Percentiles rank a stretch among this genome's conserved stretches.
Evolutionary conservation across 257 asterid genomes (phyloP).

Genomic region (Mitragyna speciosa): DNA sequence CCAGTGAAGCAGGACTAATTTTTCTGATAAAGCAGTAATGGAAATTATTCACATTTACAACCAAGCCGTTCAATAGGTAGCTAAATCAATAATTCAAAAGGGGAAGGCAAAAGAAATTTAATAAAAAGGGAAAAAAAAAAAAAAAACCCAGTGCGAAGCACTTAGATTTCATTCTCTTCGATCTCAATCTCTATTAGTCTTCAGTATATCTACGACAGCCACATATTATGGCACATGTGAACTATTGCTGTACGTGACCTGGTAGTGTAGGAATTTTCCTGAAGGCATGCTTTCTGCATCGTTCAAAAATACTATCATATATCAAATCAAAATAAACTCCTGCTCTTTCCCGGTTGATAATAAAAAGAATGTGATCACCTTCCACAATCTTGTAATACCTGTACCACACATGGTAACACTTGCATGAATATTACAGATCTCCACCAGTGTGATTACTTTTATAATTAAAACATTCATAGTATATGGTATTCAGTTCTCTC

Average conservation of each 20-base stretch:
- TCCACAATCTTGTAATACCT: conserved; percentile 94
- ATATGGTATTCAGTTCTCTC: not conserved
- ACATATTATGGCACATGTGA: not conserved
- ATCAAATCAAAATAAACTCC: conserved; percentile 86
- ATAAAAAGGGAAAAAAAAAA: not conserved
- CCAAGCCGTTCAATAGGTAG: not conserved
- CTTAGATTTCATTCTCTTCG: not conserved
- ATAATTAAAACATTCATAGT: not conserved
- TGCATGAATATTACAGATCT: not conserved
- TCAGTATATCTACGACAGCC: not conserved
- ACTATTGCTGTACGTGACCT: conserved; percentile 43
- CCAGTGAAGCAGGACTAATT: not conserved
- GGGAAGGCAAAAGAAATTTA: no score
- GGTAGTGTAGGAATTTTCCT: conserved; percentile 63
- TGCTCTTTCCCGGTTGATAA: conserved; percentile 89
- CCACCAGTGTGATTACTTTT: not conserved
- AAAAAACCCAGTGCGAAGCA: not conserved
- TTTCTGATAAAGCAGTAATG: not conserved
- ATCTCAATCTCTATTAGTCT: conserved; percentile 9
- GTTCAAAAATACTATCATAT: conserved; percentile 87
- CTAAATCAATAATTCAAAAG: not conserved
- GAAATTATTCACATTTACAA: conserved; percentile 23
- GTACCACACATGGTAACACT: conserved; percentile 14
- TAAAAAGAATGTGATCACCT: conserved; percentile 93
- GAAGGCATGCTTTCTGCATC: conserved; percentile 86